Evolutionary conservation across 148 eudicot genomes (phyloP).

Genomic region (Amaranthus hypochondriacus): DNA sequence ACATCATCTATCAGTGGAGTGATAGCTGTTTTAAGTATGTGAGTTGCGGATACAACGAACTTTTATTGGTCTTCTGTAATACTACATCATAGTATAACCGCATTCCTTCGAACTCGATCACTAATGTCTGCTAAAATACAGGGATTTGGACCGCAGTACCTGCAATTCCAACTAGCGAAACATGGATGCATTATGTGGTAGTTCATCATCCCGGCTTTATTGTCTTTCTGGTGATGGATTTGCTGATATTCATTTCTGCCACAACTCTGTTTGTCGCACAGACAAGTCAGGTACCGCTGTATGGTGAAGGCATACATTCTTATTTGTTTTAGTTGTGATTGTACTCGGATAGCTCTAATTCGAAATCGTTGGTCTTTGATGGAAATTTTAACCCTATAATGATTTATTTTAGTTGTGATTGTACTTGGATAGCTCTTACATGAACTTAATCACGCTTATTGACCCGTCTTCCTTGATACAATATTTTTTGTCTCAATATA

Average conservation of each 20-base stretch:
- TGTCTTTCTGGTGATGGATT: constrained; percentile 57
- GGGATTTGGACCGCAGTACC: constrained; percentile 69
- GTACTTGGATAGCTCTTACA: too few species aligned
- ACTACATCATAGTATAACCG: neutral
- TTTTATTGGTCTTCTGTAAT: neutral
- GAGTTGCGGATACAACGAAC: constrained; percentile 16
- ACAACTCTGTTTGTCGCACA: constrained; percentile 50
- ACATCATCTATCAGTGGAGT: constrained; percentile 50
- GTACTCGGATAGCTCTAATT: too few species aligned
- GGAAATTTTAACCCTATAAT: too few species aligned
- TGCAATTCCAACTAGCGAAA: constrained; percentile 39
- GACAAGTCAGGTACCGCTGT: constrained; percentile 52
- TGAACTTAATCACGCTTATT: too few species aligned
- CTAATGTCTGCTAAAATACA: constrained; percentile 22
- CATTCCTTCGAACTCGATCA: constrained; percentile 10
- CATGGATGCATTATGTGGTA: constrained; percentile 51
- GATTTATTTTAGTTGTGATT: too few species aligned
- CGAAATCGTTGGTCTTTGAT: too few species aligned
- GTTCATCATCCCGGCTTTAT: constrained; percentile 60
- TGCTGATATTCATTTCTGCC: constrained; percentile 51
- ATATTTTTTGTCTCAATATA: neutral
- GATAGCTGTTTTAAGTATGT: constrained; percentile 70
- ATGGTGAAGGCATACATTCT: neutral
- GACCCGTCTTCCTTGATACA: too few species aligned
- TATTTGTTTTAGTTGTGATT: neutral